A percentile compares a stretch with the other conserved stretches of the same genome.
These are phyloP conservation scores for Nidula niveotomentosa DNA, from an alignment of 1,284 basidiomycete genomes.

Conservation along the genomic window DNA sequence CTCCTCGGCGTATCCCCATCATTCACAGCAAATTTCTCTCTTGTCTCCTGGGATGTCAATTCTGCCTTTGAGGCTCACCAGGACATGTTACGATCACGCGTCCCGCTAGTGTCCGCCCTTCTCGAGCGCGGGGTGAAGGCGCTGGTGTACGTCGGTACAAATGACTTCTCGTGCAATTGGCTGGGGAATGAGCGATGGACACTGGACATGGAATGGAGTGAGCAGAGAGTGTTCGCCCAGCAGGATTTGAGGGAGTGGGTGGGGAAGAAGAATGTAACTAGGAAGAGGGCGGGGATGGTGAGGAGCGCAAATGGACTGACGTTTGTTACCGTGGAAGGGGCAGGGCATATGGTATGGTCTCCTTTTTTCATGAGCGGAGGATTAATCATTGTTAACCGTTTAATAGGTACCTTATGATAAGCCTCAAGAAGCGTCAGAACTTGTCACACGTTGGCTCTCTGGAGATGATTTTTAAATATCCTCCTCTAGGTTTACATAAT, in stretches of 20 bases:
- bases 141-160: conserved; percentile 73
- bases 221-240: conserved; percentile 46
- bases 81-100: conserved; percentile 42
- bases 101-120: conserved; percentile 64
- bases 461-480: conserved; percentile 6
- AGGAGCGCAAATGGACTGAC: conserved; percentile 60
- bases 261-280: conserved; percentile 37
- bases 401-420: conserved; percentile 61
- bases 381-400: neutral
- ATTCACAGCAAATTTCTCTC: conserved; percentile 43
- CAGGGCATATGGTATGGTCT: conserved; percentile 63
- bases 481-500: neutral
- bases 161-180: conserved; percentile 78
- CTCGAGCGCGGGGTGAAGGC: conserved; percentile 74
- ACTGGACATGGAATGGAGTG: conserved; percentile 61
- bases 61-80: conserved; percentile 33
- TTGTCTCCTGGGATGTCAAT: conserved; percentile 45
- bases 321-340: conserved; percentile 58
- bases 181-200: conserved; percentile 72
- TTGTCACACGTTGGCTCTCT: conserved; percentile 54
- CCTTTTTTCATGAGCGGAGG: neutral
- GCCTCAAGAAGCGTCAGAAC: conserved; percentile 50
- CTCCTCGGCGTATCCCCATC: conserved; percentile 61
- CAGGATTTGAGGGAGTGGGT: conserved; percentile 41
- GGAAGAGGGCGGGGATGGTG: conserved; percentile 51